A percentile compares a stretch with the other conserved stretches of the same genome.
phyloP scores from a whole-genome alignment of 768 basidiomycete genomes.

The Boletus patriciae region DNA sequence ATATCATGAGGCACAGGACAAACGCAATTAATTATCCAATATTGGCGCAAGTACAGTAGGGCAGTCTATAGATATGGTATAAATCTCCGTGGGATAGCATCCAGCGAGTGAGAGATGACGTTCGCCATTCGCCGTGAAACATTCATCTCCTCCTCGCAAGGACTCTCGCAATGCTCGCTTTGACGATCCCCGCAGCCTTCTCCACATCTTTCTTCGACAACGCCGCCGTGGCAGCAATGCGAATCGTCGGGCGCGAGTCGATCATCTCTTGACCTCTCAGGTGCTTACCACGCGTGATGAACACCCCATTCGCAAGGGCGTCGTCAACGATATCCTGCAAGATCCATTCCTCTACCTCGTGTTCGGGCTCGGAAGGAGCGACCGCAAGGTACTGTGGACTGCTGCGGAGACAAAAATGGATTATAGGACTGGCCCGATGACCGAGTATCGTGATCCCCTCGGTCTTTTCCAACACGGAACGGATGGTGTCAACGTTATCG shows the following conservation, averaged over 20 bases:
- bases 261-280: slow-evolving; percentile 80
- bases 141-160: slow-evolving; percentile 55
- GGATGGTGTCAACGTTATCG: slow-evolving; percentile 77
- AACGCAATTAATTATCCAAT: slow-evolving; percentile 10
- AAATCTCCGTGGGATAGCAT: slow-evolving; percentile 19
- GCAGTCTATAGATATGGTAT: slow-evolving; percentile 31
- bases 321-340: slow-evolving; percentile 95
- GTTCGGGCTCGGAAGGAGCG: slow-evolving; percentile 42
- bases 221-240: slow-evolving; percentile 76
- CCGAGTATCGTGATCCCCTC: slow-evolving; percentile 83
- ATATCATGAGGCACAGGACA: not conserved
- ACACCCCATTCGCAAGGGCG: slow-evolving; percentile 72
- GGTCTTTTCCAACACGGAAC: slow-evolving; percentile 76
- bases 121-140: not conserved
- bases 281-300: slow-evolving; percentile 82
- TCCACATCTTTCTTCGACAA: slow-evolving; percentile 89
- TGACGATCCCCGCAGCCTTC: slow-evolving; percentile 77
- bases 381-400: slow-evolving; percentile 22
- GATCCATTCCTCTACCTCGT: slow-evolving; percentile 69
- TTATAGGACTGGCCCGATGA: slow-evolving; percentile 81
- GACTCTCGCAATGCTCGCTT: slow-evolving; percentile 72
- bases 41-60: slow-evolving; percentile 15
- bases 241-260: slow-evolving; percentile 81
- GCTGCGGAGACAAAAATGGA: slow-evolving; percentile 72
- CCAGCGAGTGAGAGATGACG: not conserved